Percentiles rank a stretch among this genome's conserved stretches.
These are phyloP conservation scores for Dovyalis caffra DNA, from an alignment of 345 rosid genomes.

Conservation along the genomic window DNA sequence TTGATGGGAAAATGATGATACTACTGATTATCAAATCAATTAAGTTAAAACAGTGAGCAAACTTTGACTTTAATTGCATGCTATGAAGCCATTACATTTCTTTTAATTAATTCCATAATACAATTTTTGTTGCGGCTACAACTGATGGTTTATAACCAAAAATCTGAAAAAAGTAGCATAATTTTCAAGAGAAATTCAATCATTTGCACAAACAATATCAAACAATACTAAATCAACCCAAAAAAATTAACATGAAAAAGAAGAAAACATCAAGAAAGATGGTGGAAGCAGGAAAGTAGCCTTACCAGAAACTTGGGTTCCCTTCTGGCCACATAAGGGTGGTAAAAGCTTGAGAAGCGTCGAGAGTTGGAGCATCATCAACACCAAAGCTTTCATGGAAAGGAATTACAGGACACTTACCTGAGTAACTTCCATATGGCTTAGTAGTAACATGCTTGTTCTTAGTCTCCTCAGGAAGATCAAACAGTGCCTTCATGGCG, in stretches of 20 bases:
- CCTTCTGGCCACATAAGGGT: slow-evolving; percentile 49
- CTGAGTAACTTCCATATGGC: slow-evolving; percentile 41
- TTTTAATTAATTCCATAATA: no score
- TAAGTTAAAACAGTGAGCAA: neutral
- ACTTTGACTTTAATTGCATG: neutral
- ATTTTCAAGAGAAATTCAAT: neutral
- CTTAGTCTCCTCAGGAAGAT: slow-evolving; percentile 47
- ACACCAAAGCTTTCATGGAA: slow-evolving; percentile 42
- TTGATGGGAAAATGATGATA: neutral
- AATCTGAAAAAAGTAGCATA: neutral
- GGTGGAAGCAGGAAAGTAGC: neutral
- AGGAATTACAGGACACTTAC: slow-evolving; percentile 28
- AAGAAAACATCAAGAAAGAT: neutral
- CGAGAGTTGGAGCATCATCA: slow-evolving; percentile 24
- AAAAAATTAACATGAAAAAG: neutral
- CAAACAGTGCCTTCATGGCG: slow-evolving; percentile 30
- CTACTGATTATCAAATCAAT: neutral
- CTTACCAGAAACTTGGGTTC: slow-evolving; percentile 41
- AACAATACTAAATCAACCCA: neutral
- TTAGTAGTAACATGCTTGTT: slow-evolving; percentile 26
- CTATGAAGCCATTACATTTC: neutral
- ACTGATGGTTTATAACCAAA: neutral
- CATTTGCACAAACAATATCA: no score
- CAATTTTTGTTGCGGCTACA: neutral
- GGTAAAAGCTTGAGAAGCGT: slow-evolving; percentile 30